Evolutionary conservation across 1,284 basidiomycete species (phyloP).

Genomic region (Ganoderma leucocontextum): DNA sequence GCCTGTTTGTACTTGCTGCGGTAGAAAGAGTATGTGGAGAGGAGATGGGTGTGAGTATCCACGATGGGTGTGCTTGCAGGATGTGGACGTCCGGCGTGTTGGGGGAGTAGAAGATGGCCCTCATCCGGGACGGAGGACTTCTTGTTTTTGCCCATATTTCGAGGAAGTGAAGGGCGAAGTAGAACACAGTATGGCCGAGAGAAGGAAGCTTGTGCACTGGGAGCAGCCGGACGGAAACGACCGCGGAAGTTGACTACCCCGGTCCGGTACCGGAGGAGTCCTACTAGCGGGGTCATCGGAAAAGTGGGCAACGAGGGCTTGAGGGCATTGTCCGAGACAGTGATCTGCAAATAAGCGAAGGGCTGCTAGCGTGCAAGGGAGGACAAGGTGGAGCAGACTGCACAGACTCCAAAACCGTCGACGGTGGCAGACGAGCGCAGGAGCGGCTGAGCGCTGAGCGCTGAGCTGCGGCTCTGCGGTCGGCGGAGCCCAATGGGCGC

Average conservation of each 20-base stretch:
- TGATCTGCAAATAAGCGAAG: background rate
- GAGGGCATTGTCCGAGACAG: background rate
- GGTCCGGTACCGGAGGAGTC: constrained; percentile 3
- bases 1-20: constrained; percentile 63
- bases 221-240: background rate
- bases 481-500: no score
- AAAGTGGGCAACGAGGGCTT: background rate
- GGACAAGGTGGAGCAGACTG: background rate
- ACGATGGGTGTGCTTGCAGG: constrained; percentile 55
- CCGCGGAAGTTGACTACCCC: background rate
- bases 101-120: constrained; percentile 39
- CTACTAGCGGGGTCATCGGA: background rate
- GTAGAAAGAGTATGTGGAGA: constrained; percentile 73
- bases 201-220: background rate
- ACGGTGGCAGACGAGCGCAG: no score
- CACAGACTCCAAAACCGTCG: background rate
- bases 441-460: no score
- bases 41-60: constrained; percentile 83
- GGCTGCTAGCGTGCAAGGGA: background rate
- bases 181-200: constrained; percentile 1
- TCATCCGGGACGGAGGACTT: constrained; percentile 39
- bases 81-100: constrained; percentile 33
- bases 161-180: background rate
- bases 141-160: constrained; percentile 46
- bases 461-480: no score